A percentile compares a stretch with the other conserved stretches of the same genome.
Evolutionary conservation across 2,329 filamentous ascomycete species (phyloP).

Genomic region (Orbilia brochopaga): DNA sequence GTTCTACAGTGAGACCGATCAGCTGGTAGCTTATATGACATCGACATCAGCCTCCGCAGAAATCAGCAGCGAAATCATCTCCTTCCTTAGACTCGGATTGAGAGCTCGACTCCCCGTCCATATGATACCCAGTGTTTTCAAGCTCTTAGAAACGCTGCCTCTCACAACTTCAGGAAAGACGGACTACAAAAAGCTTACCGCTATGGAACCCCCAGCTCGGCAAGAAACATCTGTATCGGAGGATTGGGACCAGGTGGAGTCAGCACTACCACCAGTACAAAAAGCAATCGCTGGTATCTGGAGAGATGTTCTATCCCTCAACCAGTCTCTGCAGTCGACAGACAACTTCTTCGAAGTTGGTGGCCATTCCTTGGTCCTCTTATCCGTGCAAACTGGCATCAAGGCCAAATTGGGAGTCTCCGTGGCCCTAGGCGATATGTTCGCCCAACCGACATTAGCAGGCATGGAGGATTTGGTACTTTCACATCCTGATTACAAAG

Average conservation of each 20-base stretch:
- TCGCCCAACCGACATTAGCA: slow-evolving; percentile 18
- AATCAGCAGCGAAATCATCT: slow-evolving; percentile 8
- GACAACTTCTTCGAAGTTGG: slow-evolving; percentile 32
- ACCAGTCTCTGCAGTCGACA: slow-evolving; percentile 8
- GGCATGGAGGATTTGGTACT: slow-evolving; percentile 25
- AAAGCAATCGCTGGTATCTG: slow-evolving; percentile 12
- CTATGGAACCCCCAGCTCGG: slow-evolving; percentile 10
- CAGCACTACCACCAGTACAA: slow-evolving; percentile 18
- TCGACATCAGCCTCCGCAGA: slow-evolving; percentile 2
- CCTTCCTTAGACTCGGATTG: slow-evolving; percentile 13
- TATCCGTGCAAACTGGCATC: slow-evolving; percentile 22
- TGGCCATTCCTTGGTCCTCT: slow-evolving; percentile 21
- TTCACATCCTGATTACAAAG: slow-evolving; percentile 19
- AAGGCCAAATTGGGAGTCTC: slow-evolving; percentile 10
- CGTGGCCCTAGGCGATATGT: slow-evolving; percentile 30
- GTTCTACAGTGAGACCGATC: slow-evolving; percentile 20
- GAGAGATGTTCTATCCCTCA: slow-evolving; percentile 11
- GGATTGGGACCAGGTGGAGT: slow-evolving; percentile 5
- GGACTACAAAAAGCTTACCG: slow-evolving; percentile 18
- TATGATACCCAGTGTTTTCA: slow-evolving; percentile 24
- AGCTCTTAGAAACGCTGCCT: slow-evolving; percentile 20
- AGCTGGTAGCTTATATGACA: slow-evolving; percentile 22
- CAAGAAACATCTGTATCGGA: not conserved
- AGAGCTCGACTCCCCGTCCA: slow-evolving; percentile 13
- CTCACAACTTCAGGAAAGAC: slow-evolving; percentile 22